Percentiles rank a stretch among this genome's conserved stretches.
Conservation (phyloP, 495 filamentous ascomycete species). For the Articulospora tetracladia region DNA sequence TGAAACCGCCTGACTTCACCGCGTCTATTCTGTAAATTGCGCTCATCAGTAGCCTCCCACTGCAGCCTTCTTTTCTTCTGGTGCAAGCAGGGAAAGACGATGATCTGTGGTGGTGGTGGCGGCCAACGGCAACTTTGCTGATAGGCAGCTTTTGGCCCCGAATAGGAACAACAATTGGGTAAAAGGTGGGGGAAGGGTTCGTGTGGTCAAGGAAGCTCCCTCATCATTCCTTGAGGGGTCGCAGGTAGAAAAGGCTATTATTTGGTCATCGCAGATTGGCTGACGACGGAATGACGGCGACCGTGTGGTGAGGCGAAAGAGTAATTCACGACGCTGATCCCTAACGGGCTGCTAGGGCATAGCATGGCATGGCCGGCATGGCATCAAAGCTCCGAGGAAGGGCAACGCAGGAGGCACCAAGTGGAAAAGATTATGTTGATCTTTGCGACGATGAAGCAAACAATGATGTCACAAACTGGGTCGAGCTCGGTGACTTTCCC, state of each 20-base stretch:
- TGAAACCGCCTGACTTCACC: background rate
- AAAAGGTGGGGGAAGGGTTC: background rate
- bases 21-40: background rate
- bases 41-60: background rate
- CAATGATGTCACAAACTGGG: background rate
- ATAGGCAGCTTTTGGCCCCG: background rate
- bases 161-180: background rate
- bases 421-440: background rate
- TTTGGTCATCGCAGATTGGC: background rate
- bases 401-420: background rate
- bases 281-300: background rate
- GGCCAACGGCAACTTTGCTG: background rate
- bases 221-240: background rate
- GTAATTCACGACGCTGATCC: background rate
- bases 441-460: background rate
- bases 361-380: background rate
- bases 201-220: background rate
- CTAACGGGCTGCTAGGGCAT: background rate
- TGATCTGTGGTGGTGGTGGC: background rate
- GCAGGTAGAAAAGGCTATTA: background rate
- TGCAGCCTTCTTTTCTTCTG: background rate
- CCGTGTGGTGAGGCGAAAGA: background rate
- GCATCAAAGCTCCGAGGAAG: background rate
- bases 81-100: background rate
- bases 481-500: background rate